Conservation (phyloP, 306 rosid species). For the Lotus japonicus region DNA sequence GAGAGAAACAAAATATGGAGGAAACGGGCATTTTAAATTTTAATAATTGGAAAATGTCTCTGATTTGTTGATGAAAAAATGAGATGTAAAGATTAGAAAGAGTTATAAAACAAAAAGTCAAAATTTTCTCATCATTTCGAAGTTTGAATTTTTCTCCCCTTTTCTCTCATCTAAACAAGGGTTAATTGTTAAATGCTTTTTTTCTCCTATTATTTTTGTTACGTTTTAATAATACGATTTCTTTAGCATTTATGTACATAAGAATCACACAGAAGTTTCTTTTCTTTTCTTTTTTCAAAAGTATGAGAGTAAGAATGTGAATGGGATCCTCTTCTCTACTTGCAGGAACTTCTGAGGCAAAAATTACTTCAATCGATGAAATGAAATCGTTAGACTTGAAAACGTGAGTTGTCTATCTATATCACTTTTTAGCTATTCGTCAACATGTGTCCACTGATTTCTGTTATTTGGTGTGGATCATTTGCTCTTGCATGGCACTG, state of each 20-base stretch:
- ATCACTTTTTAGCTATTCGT: background rate
- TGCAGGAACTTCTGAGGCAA: constrained; percentile 61
- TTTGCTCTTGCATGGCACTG: background rate
- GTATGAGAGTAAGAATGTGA: constrained; percentile 16
- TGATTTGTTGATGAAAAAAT: background rate
- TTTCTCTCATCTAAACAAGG: background rate
- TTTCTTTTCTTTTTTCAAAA: background rate
- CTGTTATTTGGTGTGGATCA: background rate
- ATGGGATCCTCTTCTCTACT: constrained; percentile 19
- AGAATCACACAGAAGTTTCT: background rate
- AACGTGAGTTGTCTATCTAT: constrained; percentile 41
- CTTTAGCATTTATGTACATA: background rate
- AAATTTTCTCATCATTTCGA: background rate
- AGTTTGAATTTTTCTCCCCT: background rate
- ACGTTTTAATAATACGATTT: background rate
- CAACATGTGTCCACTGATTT: background rate
- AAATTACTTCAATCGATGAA: constrained; percentile 42
- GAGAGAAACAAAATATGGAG: background rate
- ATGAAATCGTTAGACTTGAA: constrained; percentile 62
- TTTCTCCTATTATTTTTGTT: background rate
- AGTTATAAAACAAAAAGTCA: background rate
- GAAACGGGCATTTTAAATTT: background rate
- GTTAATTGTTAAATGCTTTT: background rate
- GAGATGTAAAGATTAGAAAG: background rate
- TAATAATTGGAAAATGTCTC: background rate